Base-by-base conservation (phyloP, 768 basidiomycete genomes). In the Cystobasidium onofrii region DNA sequence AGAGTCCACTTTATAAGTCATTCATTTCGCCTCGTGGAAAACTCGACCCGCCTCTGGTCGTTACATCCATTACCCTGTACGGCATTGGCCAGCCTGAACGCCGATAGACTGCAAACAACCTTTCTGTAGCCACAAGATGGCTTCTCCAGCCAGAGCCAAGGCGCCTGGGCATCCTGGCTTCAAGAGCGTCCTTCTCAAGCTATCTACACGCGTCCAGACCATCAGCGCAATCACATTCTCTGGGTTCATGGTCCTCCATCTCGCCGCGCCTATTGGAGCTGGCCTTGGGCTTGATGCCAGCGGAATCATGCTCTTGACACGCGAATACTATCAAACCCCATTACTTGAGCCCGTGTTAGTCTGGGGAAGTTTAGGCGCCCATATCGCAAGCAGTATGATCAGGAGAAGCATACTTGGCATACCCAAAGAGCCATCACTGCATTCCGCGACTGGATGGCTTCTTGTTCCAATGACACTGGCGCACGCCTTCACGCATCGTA, bases 251-350 rank as follows among this genome's bases (percentile, higher is more conserved):
- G 90, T 92, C 27, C 44, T 77, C 1, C 78, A 78, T 73, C 73
- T 78, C 60, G 60, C 74, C 12, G 55, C 76, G 0, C 77, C 78
- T 0, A 57, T 78, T 43, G 43, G 70, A 18, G 76, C 75, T 1
- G 69, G 75, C 0, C 70, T 76, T 0, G 92, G 92, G 80, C 90
- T 90, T 17, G 92, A 96, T 81, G 97, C 97, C 77, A 93, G 94
- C 81, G 86, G 86, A 23, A 90, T 93, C 6, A 96, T 96, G 92
- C 63, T 77, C 18, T 57, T 77, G 66, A 67, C 70, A 0, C 57
- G 75, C 23, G 73, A 77, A 17, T 41, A 74, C n/a, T 78, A 80
- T 60, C 74, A 78, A 44, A 63, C 63, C 17, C 43, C 39, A 23
- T 12, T 44, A 4, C 54, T 72, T 39, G 78, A 78, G 57, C 73